Evolutionary conservation across 129 eudicot species (phyloP).

Genomic region (Saposhnikovia divaricata): DNA sequence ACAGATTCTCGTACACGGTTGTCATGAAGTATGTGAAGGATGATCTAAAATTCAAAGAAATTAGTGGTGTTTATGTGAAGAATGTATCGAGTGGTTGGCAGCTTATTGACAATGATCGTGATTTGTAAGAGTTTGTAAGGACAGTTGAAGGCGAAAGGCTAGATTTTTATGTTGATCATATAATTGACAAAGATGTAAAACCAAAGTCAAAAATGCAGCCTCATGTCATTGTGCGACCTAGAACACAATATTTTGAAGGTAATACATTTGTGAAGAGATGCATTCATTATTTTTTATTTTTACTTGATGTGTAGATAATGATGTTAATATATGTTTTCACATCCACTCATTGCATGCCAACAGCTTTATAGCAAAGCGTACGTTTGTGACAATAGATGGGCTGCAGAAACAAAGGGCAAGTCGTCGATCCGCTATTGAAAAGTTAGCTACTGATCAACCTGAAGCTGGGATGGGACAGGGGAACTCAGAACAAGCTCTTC

Average conservation of each 20-base stretch:
- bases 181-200: too few species aligned
- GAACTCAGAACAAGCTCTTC: too few species aligned
- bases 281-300: too few species aligned
- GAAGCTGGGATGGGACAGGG: too few species aligned
- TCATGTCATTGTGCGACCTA: neutral
- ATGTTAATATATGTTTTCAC: too few species aligned
- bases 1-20: neutral
- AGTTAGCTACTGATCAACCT: too few species aligned
- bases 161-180: neutral
- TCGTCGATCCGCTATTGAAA: neutral
- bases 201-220: neutral
- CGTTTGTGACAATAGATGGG: neutral
- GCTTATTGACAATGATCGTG: neutral
- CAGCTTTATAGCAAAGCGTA: neutral
- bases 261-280: too few species aligned
- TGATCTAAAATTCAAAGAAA: neutral
- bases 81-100: neutral
- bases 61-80: neutral
- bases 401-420: neutral
- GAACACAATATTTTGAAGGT: neutral
- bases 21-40: neutral
- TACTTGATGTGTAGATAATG: neutral
- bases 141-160: neutral
- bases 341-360: neutral
- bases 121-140: too few species aligned